Base-by-base conservation (phyloP, 179 eudicot genomes). In the Pouteria campechiana region DNA sequence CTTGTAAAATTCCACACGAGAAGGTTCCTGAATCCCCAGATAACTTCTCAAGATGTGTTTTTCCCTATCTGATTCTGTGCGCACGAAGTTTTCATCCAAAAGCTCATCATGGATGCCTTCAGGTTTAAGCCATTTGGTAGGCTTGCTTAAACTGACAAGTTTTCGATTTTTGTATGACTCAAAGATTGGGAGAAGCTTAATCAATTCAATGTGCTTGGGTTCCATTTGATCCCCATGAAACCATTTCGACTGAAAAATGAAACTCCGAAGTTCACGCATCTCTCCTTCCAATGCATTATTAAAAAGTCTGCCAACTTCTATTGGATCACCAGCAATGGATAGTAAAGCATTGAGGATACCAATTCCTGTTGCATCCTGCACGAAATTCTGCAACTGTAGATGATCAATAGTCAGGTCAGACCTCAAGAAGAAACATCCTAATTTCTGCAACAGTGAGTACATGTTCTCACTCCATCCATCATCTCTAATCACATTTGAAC, bases 381-480 rank as follows among this genome's bases (percentile, higher is more conserved):
- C 99, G 67, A 67, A 93, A 47, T 56, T 44, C 56, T 69, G 59
- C 51, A 93, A 52, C 55, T 75, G 81, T 41, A 72, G 65, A 74
- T 88, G 99, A 50, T 78, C 86, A 49, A 83, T 57, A 38, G 52
- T 44, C 41, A 93, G 52, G 61, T 76, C 93, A 49, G 51, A 65
- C 59, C 86, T 83, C 63, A 93, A 66, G 46, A 87, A 67, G 48
- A 71, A 63, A 60, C 96, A 93, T 37, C 99, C 99, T 47, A 68
- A 76, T 80, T 64, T 88, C 47, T 73, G 59, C 73, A 93, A 50
- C 71, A 93, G 58, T 16, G 93, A 74, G n/a, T 75, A 71, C 65
- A 93, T 75, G 55, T 88, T 93, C 70, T 93, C 99, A 70, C 93
- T 93, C 99, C 96, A 93, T 29, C 95, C 96, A 56, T 80, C 93